Base-by-base conservation (phyloP, 306 rosid species). In the Potentilla sterilis region DNA sequence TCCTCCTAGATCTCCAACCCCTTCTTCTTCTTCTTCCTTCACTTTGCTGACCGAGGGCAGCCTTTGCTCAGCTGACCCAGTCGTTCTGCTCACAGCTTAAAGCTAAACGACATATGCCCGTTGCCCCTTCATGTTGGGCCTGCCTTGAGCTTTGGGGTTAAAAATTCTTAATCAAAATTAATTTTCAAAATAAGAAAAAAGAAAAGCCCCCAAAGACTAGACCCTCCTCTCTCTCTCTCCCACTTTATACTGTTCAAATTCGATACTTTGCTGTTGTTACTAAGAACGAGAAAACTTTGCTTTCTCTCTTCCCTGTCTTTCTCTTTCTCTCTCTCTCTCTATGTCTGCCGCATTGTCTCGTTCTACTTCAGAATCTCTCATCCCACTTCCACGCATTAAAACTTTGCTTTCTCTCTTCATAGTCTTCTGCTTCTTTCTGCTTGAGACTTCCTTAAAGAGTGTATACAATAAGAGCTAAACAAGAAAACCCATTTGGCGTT, bases 1-100 rank as follows among this genome's bases (percentile, higher is more conserved):
- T 6, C 40, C 3, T 37, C 5, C 58, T 18, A 62, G 62, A 52
- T 40, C 79, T 79, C 78, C 41, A 43, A 75, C 69, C 80, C 21
- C 85, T 22, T 24, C 63, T 10, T 22, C 65, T 1, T 21, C 37
- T 24, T 28, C 78, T 62, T 65, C 10, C 82, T 84, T 86, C 86
- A 78, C 95, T 92, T 88, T 94, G 91, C 96, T 90, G 96, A 95
- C 97, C 71, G 71, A 18, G 94, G 91, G 86, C 96, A 89, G 93
- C 85, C 97, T 86, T 91, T 91, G 67, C 75, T 78, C 75, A 18
- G 76, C 92, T 83, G 93, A 86, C 96, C 90, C 5, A 51, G 62
- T 83, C 81, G 81, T 85, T 79, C 43, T 59, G 75, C 69, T 77
- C 62, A 51, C 70, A 54, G 78, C 74, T 77, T 87, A 88, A 92